These are phyloP conservation scores for Gynostemma pentaphyllum DNA, from an alignment of 306 rosid species.

Conservation along the genomic window DNA sequence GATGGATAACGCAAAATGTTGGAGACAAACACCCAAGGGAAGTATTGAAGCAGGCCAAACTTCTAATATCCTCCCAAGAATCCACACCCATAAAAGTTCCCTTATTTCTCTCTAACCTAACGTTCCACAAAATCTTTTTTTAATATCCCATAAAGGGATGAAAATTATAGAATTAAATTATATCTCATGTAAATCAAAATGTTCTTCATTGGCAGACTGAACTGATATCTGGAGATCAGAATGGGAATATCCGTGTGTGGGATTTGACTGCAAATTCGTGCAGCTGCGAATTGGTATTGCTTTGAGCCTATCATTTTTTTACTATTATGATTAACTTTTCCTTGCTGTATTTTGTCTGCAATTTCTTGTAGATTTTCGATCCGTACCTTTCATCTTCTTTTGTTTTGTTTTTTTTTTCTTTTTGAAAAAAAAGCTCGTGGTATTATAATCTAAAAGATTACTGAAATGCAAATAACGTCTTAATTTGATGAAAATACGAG, in stretches of 20 bases:
- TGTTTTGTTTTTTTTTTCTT: background rate
- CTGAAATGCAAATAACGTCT: background rate
- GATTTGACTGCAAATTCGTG: slow-evolving; percentile 98
- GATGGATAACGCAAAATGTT: too few relatives aligned
- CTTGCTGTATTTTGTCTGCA: background rate
- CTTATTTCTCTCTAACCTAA: too few relatives aligned
- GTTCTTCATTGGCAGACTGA: slow-evolving; percentile 52
- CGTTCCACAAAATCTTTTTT: too few relatives aligned
- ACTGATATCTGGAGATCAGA: slow-evolving; percentile 96
- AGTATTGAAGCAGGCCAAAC: too few relatives aligned
- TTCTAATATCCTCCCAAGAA: too few relatives aligned
- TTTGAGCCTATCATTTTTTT: background rate
- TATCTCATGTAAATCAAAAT: background rate
- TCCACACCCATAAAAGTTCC: too few relatives aligned
- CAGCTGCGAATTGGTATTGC: slow-evolving; percentile 90
- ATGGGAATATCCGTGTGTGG: slow-evolving; percentile 98
- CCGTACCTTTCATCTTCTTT: too few relatives aligned
- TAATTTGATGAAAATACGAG: background rate
- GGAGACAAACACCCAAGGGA: too few relatives aligned
- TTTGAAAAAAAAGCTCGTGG: too few relatives aligned
- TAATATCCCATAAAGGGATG: too few relatives aligned
- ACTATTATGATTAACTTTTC: background rate
- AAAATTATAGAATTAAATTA: too few relatives aligned
- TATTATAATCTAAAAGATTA: background rate
- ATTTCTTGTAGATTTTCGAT: background rate